These are phyloP conservation scores for Aspergillus sojae DNA, from an alignment of 2,329 filamentous ascomycete species.

Conservation along the genomic window DNA sequence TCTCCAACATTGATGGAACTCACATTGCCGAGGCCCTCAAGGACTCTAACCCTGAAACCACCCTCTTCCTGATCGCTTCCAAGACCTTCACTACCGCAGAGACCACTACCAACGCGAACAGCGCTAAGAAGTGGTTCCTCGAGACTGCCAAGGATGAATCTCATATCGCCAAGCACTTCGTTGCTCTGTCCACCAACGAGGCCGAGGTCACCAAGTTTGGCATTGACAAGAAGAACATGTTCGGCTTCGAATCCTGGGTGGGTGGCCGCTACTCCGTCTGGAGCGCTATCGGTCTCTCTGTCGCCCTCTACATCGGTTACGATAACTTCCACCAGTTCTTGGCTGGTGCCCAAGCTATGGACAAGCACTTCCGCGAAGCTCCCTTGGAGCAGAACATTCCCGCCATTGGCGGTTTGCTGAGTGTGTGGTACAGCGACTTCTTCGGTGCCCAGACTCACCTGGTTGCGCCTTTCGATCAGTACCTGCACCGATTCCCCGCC, in stretches of 20 bases:
- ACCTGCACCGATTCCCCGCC: constrained; percentile 97
- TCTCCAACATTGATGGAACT: constrained; percentile 99
- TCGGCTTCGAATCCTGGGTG: constrained; percentile 98
- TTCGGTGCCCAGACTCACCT: constrained; percentile 98
- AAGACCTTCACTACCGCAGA: constrained; percentile 99
- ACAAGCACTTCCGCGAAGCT: constrained; percentile 93
- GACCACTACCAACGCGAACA: constrained; percentile 95
- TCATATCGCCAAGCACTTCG: constrained; percentile 95
- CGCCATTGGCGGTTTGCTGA: constrained; percentile 84
- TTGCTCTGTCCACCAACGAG: constrained; percentile 95
- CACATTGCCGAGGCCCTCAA: constrained; percentile 93
- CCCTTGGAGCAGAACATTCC: constrained; percentile 95
- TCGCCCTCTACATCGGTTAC: constrained; percentile 91
- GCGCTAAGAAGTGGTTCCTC: constrained; percentile 96
- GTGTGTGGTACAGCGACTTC: constrained; percentile 99
- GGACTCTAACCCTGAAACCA: constrained; percentile 90
- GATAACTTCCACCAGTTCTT: constrained; percentile 98
- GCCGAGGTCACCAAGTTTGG: constrained; percentile 96
- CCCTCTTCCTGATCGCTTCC: constrained; percentile 96
- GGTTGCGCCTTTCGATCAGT: constrained; percentile 97
- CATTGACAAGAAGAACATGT: constrained; percentile 99
- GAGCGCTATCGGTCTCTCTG: constrained; percentile 95
- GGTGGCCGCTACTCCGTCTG: constrained; percentile 98
- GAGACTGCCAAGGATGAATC: constrained; percentile 73
- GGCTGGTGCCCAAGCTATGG: constrained; percentile 92